Evolutionary conservation across 2,329 filamentous ascomycete species (phyloP).

Genomic region (Apiospora marii): DNA sequence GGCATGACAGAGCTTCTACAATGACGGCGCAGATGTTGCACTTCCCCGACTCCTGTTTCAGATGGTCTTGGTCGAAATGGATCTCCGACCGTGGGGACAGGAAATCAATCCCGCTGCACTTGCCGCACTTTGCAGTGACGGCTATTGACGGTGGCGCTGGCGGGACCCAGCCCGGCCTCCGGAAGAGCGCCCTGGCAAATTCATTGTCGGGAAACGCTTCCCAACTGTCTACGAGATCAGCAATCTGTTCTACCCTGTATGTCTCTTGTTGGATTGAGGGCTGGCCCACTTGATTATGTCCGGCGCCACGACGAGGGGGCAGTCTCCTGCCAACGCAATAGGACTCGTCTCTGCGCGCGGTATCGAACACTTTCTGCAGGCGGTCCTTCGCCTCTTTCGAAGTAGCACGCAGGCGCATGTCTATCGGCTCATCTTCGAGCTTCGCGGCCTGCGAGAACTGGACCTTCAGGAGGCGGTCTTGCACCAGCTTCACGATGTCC

Average conservation of each 20-base stretch:
- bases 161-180: background rate
- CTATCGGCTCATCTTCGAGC: no score
- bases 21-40: background rate
- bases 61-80: background rate
- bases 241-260: background rate
- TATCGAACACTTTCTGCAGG: no score
- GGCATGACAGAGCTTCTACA: background rate
- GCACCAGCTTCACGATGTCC: background rate
- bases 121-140: background rate
- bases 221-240: background rate
- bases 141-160: background rate
- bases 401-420: no score
- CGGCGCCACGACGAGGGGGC: background rate
- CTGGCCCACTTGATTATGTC: background rate
- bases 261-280: background rate
- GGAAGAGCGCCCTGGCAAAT: background rate
- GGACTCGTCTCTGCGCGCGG: no score
- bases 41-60: background rate
- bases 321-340: background rate
- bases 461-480: background rate
- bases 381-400: no score
- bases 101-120: background rate
- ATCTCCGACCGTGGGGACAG: background rate
- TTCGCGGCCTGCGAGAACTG: background rate
- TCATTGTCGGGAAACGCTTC: background rate